These are phyloP conservation scores for Leucocoprinus sp. DNA, from an alignment of 768 basidiomycete species.

Conservation along the genomic window DNA sequence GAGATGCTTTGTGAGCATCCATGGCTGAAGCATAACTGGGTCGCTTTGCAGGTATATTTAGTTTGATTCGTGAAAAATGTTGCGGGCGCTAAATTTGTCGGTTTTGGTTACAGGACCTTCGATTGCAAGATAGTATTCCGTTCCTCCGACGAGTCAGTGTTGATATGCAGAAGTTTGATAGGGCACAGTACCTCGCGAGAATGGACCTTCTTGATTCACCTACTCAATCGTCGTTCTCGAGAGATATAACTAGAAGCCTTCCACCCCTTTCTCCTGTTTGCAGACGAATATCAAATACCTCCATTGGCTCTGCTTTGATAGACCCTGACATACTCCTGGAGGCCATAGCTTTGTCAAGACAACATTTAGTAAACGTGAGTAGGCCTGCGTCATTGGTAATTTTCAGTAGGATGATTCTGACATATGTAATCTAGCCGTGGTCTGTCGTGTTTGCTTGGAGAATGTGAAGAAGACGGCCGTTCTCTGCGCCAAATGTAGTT, in stretches of 20 bases:
- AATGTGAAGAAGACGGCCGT: constrained; percentile 82
- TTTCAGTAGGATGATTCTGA: constrained; percentile 12
- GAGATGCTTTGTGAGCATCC: constrained; percentile 81
- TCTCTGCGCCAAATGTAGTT: constrained; percentile 81
- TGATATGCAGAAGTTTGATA: constrained; percentile 72
- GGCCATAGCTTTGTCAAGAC: constrained; percentile 88
- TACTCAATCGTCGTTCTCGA: constrained; percentile 20
- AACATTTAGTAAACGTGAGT: constrained; percentile 85
- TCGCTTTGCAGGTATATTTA: constrained; percentile 58
- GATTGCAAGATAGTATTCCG: constrained; percentile 91
- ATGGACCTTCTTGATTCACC: constrained; percentile 38
- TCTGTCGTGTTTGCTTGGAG: constrained; percentile 75
- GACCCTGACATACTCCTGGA: constrained; percentile 49
- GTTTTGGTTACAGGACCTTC: constrained; percentile 48
- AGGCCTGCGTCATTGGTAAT: constrained; percentile 7
- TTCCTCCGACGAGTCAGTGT: constrained; percentile 88
- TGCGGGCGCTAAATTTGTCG: constrained; percentile 1
- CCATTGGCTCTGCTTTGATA: constrained; percentile 26
- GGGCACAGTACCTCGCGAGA: constrained; percentile 43
- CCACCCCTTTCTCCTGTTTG: constrained; percentile 24
- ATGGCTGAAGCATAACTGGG: constrained; percentile 83
- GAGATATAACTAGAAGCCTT: constrained; percentile 26
- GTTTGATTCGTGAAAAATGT: not conserved
- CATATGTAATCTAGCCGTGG: constrained; percentile 50
- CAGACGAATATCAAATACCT: constrained; percentile 32